Percentiles rank a stretch among this genome's conserved stretches.
Evolutionary conservation across 2,329 filamentous ascomycete species (phyloP).

Genomic region (Domatiomyces catenatus): DNA sequence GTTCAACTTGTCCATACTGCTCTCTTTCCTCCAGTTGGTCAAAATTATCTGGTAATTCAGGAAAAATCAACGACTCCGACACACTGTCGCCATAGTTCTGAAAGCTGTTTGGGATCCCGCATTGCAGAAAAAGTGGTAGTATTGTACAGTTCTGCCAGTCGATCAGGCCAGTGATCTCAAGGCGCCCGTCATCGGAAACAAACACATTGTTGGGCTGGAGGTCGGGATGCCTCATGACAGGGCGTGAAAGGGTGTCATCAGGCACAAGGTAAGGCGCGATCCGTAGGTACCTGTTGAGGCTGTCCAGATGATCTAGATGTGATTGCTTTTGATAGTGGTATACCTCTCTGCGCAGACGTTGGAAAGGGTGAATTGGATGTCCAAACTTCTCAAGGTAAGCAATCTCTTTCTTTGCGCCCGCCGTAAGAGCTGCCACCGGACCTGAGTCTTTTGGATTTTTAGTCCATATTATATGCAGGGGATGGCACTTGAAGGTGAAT

Average conservation of each 20-base stretch:
- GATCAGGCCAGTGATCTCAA: slow-evolving; percentile 25
- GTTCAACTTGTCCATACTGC: background rate
- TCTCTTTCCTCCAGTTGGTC: background rate
- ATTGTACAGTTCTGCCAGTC: slow-evolving; percentile 28
- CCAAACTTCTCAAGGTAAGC: no score
- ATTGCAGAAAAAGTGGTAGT: slow-evolving; percentile 25
- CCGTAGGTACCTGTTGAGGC: background rate
- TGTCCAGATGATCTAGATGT: background rate
- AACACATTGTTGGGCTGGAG: slow-evolving; percentile 21
- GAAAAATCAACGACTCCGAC: slow-evolving; percentile 5
- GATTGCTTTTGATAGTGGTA: background rate
- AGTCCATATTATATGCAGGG: no score
- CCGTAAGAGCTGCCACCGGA: no score
- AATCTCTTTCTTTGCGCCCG: no score
- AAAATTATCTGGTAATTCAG: slow-evolving; percentile 1
- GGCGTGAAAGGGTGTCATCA: background rate
- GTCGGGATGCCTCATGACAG: slow-evolving; percentile 18
- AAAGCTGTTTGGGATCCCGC: slow-evolving; percentile 26
- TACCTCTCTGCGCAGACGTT: background rate
- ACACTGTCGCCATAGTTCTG: slow-evolving; percentile 24
- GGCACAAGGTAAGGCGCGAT: background rate
- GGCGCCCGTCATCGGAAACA: slow-evolving; percentile 18
- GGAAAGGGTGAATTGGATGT: background rate
- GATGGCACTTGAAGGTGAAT: no score
- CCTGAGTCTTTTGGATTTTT: no score